A percentile compares a stretch with the other conserved stretches of the same genome.
These are phyloP conservation scores for Suillus brevipes DNA, from an alignment of 768 basidiomycete species.

Conservation along the genomic window DNA sequence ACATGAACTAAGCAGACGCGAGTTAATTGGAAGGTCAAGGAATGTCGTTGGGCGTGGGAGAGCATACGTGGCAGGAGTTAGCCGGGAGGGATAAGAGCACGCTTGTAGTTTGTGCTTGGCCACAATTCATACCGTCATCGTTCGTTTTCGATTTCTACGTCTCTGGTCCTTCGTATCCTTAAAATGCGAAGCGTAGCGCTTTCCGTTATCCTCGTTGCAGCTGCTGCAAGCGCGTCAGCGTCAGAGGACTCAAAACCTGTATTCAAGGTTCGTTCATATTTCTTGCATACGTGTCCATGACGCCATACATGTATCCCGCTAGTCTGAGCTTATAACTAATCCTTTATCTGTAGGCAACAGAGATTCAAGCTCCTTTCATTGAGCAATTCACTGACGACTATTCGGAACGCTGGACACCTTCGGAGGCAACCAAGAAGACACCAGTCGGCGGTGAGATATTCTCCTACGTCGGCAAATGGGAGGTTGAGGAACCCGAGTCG, in stretches of 20 bases:
- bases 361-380: conserved; percentile 84
- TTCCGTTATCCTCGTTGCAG: conserved; percentile 67
- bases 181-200: conserved; percentile 87
- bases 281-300: conserved; percentile 4
- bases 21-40: conserved; percentile 1
- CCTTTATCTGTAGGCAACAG: conserved; percentile 54
- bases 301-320: conserved; percentile 11
- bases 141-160: conserved; percentile 36
- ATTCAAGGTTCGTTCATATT: conserved; percentile 57
- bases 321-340: conserved; percentile 9
- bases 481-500: conserved; percentile 83
- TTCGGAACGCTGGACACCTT: conserved; percentile 91
- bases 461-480: conserved; percentile 97
- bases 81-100: conserved; percentile 37
- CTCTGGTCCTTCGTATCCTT: conserved; percentile 68
- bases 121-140: conserved; percentile 34
- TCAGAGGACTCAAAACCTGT: conserved; percentile 61
- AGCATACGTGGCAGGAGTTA: conserved; percentile 12
- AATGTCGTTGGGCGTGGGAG: conserved; percentile 1
- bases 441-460: conserved; percentile 94
- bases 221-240: conserved; percentile 56
- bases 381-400: conserved; percentile 97
- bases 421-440: conserved; percentile 97
- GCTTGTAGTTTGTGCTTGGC: conserved; percentile 16
- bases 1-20: conserved; percentile 26